phyloP scores from a whole-genome alignment of 1,139 yeast genomes.

The Geotrichum carabidarum region DNA sequence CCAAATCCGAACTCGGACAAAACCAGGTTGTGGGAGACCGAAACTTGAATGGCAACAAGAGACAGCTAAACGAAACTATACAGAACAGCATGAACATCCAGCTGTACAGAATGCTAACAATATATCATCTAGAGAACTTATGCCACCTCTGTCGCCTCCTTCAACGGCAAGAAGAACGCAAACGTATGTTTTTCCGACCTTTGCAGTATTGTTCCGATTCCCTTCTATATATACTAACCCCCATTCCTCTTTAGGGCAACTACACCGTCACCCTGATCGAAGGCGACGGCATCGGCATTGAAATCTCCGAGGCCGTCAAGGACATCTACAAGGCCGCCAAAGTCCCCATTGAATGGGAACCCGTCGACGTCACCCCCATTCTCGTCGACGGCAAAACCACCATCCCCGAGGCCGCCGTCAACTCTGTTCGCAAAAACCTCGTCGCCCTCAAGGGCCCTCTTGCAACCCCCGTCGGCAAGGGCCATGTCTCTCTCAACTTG shows the following conservation, averaged over 20 bases:
- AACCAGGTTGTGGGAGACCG: background rate
- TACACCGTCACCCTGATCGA: slow-evolving; percentile 93
- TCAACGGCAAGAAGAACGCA: slow-evolving; percentile 52
- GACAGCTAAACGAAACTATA: no score
- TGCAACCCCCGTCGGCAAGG: slow-evolving; percentile 78
- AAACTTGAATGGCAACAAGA: no score
- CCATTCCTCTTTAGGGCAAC: slow-evolving; percentile 35
- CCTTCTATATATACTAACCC: background rate
- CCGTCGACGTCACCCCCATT: slow-evolving; percentile 61
- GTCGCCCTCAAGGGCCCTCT: slow-evolving; percentile 95
- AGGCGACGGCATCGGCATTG: slow-evolving; percentile 98
- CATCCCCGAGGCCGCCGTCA: slow-evolving; percentile 74
- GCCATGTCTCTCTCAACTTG: slow-evolving; percentile 82
- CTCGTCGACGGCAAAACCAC: slow-evolving; percentile 53
- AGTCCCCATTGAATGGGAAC: slow-evolving; percentile 93
- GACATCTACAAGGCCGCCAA: slow-evolving; percentile 79
- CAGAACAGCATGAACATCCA: no score
- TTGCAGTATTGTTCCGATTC: slow-evolving; percentile 13
- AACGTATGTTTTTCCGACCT: slow-evolving; percentile 32
- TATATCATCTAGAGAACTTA: slow-evolving; percentile 32
- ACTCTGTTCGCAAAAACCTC: slow-evolving; percentile 90
- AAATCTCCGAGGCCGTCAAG: slow-evolving; percentile 89
- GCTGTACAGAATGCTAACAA: background rate
- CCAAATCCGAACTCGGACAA: slow-evolving; percentile 3
- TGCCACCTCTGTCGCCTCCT: slow-evolving; percentile 53